These are phyloP conservation scores for Saccharomyces pastorianus DNA, from an alignment of 1,139 yeast genomes.

Conservation along the genomic window DNA sequence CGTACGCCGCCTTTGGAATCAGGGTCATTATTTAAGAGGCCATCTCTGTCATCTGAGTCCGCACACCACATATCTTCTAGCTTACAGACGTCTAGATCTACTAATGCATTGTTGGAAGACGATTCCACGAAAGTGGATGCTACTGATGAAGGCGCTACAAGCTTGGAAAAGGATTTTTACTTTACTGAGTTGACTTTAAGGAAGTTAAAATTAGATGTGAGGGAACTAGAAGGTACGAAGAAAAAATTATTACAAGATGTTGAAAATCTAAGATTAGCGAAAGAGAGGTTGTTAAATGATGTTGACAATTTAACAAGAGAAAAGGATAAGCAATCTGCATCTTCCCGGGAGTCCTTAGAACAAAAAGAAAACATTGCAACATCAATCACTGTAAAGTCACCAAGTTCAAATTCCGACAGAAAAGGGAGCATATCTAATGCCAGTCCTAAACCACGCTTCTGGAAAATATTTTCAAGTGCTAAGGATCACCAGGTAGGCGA, in stretches of 20 bases:
- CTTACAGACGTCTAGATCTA: neutral
- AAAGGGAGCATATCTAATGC: conserved; percentile 7
- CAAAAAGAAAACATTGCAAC: neutral
- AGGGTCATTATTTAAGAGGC: neutral
- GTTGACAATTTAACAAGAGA: conserved; percentile 27
- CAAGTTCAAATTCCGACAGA: conserved; percentile 7
- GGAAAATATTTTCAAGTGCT: conserved; percentile 25
- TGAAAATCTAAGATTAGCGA: conserved; percentile 23
- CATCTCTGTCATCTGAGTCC: neutral
- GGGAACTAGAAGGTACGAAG: conserved; percentile 27
- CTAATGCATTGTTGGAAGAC: neutral
- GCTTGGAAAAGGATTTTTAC: neutral
- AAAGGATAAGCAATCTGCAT: conserved; percentile 12
- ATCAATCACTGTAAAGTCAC: neutral
- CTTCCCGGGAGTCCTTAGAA: conserved; percentile 5
- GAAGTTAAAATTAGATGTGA: conserved; percentile 30
- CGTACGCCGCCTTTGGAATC: neutral
- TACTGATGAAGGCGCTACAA: neutral
- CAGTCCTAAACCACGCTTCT: conserved; percentile 23
- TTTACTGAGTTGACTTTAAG: conserved; percentile 29
- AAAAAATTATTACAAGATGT: conserved; percentile 20
- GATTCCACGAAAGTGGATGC: neutral
- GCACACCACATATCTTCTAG: neutral
- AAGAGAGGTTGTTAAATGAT: conserved; percentile 30
- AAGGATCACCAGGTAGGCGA: neutral